phyloP scores from a whole-genome alignment of 345 rosid species.

The Murraya koenigii region DNA sequence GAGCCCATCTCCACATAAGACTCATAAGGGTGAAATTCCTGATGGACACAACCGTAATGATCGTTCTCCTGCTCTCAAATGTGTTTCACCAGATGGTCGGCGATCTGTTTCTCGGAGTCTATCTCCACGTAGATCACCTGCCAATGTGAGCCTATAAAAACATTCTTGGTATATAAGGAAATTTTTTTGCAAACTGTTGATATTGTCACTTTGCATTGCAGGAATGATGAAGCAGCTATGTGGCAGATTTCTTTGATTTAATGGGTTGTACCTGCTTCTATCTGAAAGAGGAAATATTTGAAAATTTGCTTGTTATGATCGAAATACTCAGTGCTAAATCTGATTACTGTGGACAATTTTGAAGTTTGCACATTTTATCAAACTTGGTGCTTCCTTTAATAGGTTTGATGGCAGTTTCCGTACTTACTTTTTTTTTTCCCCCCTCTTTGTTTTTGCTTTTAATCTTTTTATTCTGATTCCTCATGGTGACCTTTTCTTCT shows the following conservation, averaged over 20 bases:
- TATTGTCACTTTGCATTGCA: constrained; percentile 1
- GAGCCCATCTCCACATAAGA: constrained; percentile 37
- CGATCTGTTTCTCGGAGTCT: constrained; percentile 36
- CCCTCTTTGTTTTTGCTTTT: background rate
- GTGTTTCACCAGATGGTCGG: constrained; percentile 35
- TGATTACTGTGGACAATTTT: background rate
- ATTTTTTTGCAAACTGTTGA: constrained; percentile 4
- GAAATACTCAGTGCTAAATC: constrained; percentile 1
- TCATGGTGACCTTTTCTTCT: background rate
- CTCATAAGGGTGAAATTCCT: constrained; percentile 36
- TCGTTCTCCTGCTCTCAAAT: constrained; percentile 33
- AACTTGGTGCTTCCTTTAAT: background rate
- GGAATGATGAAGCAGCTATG: constrained; percentile 7
- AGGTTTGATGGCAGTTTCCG: background rate
- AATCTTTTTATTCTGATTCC: background rate
- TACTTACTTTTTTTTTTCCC: background rate
- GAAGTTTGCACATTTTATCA: background rate
- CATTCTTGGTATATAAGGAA: background rate
- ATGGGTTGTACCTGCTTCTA: constrained; percentile 8
- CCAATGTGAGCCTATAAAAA: constrained; percentile 21
- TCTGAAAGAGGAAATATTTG: background rate
- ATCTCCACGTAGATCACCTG: constrained; percentile 24
- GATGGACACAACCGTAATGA: constrained; percentile 28
- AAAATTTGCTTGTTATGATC: background rate
- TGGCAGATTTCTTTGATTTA: background rate